A percentile compares a stretch with the other conserved stretches of the same genome.
Conservation (phyloP, 1,284 basidiomycete genomes). For the Vanrija sp. region DNA sequence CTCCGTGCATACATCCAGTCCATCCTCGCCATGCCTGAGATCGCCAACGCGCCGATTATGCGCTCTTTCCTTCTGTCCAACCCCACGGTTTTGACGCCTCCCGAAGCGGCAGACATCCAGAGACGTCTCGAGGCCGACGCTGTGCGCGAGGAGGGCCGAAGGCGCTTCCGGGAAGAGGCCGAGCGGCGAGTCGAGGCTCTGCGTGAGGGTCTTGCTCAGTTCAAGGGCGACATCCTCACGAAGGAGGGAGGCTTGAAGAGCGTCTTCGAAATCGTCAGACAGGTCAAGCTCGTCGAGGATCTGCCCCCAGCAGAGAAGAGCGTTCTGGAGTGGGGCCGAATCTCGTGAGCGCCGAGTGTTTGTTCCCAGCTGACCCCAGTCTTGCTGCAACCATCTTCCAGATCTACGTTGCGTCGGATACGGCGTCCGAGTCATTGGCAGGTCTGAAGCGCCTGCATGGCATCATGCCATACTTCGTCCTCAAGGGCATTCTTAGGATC, state of each 20-base stretch:
- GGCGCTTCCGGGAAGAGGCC: slow-evolving; percentile 82
- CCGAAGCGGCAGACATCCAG: slow-evolving; percentile 75
- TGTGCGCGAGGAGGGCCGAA: slow-evolving; percentile 81
- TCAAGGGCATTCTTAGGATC: slow-evolving; percentile 85
- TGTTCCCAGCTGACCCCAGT: slow-evolving; percentile 47
- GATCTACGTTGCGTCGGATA: slow-evolving; percentile 87
- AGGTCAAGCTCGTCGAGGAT: slow-evolving; percentile 70
- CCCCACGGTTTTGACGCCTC: slow-evolving; percentile 65
- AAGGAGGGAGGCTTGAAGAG: slow-evolving; percentile 82
- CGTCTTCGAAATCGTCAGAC: slow-evolving; percentile 82
- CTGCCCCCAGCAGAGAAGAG: slow-evolving; percentile 82
- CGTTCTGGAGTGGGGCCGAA: slow-evolving; percentile 92
- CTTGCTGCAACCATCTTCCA: slow-evolving; percentile 95
- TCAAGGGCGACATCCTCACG: slow-evolving; percentile 87
- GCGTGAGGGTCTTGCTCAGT: slow-evolving; percentile 74
- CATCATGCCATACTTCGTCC: slow-evolving; percentile 95
- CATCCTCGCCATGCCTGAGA: slow-evolving; percentile 66
- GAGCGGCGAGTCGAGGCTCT: slow-evolving; percentile 79
- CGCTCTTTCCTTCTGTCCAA: slow-evolving; percentile 78
- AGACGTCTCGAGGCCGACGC: slow-evolving; percentile 83
- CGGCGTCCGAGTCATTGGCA: slow-evolving; percentile 82
- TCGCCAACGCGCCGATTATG: slow-evolving; percentile 81
- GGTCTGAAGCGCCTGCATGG: slow-evolving; percentile 90
- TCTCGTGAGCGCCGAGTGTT: slow-evolving; percentile 61
- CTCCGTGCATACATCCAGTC: slow-evolving; percentile 85